phyloP scores from a whole-genome alignment of 441 rosid species.

The Pelargonium cotyledonis region DNA sequence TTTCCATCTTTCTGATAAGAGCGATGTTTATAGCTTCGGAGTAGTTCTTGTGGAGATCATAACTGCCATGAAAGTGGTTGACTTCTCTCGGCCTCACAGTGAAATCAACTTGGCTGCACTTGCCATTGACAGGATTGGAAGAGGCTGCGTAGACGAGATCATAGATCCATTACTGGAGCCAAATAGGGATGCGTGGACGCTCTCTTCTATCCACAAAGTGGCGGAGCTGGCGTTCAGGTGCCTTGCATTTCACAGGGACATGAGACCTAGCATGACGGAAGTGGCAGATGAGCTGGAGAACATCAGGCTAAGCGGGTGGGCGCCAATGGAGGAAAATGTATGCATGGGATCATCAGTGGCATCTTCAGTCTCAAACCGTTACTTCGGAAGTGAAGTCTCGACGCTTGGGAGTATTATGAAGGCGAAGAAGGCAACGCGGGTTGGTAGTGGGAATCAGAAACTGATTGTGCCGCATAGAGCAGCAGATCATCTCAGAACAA shows the following conservation, averaged over 20 bases:
- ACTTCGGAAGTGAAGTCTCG: slow-evolving; percentile 32
- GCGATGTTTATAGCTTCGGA: slow-evolving; percentile 93
- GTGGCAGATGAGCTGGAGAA: slow-evolving; percentile 69
- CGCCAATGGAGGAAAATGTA: slow-evolving; percentile 33
- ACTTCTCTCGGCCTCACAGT: slow-evolving; percentile 57
- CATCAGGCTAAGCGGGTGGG: slow-evolving; percentile 57
- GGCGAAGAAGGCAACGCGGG: not conserved
- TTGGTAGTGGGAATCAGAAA: slow-evolving; percentile 5
- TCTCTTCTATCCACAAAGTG: slow-evolving; percentile 56
- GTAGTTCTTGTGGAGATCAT: slow-evolving; percentile 84
- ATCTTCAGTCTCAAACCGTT: slow-evolving; percentile 40
- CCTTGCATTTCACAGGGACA: slow-evolving; percentile 74
- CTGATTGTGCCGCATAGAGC: not conserved
- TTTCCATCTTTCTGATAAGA: slow-evolving; percentile 89
- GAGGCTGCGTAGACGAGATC: slow-evolving; percentile 68
- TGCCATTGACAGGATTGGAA: slow-evolving; percentile 70
- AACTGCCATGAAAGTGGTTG: slow-evolving; percentile 72
- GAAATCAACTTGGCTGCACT: slow-evolving; percentile 84
- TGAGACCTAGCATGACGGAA: slow-evolving; percentile 87
- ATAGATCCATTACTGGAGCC: slow-evolving; percentile 60
- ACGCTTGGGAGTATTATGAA: not conserved
- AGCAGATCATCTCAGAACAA: slow-evolving; percentile 6
- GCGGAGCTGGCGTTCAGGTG: slow-evolving; percentile 90
- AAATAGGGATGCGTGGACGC: slow-evolving; percentile 59
- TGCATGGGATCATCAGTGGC: slow-evolving; percentile 42